phyloP scores from a whole-genome alignment of 345 rosid species.

The Abelmoschus esculentus region DNA sequence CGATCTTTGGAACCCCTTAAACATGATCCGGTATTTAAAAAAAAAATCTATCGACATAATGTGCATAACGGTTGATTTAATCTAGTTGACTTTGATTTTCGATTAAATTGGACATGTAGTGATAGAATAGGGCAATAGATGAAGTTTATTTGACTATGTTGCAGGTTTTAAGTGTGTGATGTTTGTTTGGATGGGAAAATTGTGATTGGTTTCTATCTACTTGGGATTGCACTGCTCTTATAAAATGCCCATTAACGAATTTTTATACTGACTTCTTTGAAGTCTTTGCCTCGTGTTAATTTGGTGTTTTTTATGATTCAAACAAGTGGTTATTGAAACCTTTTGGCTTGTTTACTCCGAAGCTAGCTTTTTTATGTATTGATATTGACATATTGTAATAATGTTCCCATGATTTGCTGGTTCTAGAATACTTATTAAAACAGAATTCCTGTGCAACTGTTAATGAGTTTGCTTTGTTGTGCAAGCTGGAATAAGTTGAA shows the following conservation, averaged over 20 bases:
- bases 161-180: background rate
- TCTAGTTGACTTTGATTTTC: slow-evolving; percentile 2
- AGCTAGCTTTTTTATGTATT: background rate
- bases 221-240: background rate
- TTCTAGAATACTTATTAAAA: background rate
- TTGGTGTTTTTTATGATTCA: background rate
- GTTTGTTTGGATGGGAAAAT: background rate
- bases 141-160: background rate
- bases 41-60: background rate
- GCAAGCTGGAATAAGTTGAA: too few relatives aligned
- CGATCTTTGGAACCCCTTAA: slow-evolving; percentile 77
- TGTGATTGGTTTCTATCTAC: background rate
- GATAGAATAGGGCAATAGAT: background rate
- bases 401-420: background rate
- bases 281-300: background rate
- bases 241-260: background rate
- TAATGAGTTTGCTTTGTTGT: too few relatives aligned
- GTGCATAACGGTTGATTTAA: background rate
- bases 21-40: slow-evolving; percentile 57
- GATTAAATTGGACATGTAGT: background rate
- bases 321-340: too few relatives aligned
- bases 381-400: background rate
- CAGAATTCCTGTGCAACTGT: background rate
- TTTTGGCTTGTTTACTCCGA: background rate
- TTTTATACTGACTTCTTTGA: too few relatives aligned